These are phyloP conservation scores for Cladosporium sp. DNA, from an alignment of 2,329 filamentous ascomycete species.

Conservation along the genomic window DNA sequence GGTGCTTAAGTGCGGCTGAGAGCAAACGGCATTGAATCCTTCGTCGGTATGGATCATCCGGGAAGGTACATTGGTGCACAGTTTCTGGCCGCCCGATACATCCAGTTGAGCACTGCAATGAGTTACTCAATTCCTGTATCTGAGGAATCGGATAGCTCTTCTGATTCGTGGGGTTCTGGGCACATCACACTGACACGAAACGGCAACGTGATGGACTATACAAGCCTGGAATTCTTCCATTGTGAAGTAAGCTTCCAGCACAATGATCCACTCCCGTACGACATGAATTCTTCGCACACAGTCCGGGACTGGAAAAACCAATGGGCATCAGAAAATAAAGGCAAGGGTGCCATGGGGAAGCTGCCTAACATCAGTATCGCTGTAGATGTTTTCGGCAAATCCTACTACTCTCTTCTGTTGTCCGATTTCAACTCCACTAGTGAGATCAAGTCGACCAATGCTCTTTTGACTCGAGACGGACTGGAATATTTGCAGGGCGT, in stretches of 20 bases:
- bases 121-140: neutral
- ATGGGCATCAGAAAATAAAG: neutral
- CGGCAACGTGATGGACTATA: neutral
- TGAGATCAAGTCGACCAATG: neutral
- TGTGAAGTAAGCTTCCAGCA: neutral
- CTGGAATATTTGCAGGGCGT: neutral
- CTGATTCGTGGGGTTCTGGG: neutral
- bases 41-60: too few species aligned
- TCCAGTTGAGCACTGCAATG: neutral
- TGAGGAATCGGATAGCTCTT: neutral
- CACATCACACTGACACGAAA: neutral
- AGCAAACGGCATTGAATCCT: too few species aligned
- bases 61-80: neutral
- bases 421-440: neutral
- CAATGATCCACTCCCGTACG: neutral
- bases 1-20: too few species aligned
- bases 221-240: neutral
- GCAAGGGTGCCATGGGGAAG: too few species aligned
- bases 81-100: neutral
- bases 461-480: neutral
- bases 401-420: conserved; percentile 6
- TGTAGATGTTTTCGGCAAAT: neutral
- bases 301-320: neutral
- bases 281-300: neutral
- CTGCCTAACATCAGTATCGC: conserved; percentile 2